Percentiles rank a stretch among this genome's conserved stretches.
Evolutionary conservation across 495 filamentous ascomycete species (phyloP).

Genomic region (Ramalina intermedia): DNA sequence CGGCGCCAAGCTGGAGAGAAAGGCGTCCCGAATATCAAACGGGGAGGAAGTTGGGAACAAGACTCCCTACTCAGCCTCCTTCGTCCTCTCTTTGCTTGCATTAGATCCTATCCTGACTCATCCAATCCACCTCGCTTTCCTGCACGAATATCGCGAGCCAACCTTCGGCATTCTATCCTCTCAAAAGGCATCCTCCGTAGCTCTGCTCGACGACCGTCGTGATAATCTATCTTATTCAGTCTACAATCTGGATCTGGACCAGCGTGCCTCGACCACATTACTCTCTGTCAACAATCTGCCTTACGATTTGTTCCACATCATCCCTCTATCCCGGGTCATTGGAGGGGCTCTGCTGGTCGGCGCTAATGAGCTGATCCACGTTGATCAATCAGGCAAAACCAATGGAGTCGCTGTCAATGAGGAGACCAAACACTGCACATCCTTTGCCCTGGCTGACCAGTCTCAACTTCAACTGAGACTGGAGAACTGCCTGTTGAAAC

Average conservation of each 20-base stretch:
- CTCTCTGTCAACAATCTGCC: slow-evolving; percentile 73
- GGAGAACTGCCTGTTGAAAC: slow-evolving; percentile 68
- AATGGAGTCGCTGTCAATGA: slow-evolving; percentile 91
- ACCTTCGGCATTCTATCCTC: slow-evolving; percentile 91
- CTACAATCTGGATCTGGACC: slow-evolving; percentile 87
- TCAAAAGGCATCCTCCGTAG: slow-evolving; percentile 50
- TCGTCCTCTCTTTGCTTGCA: slow-evolving; percentile 71
- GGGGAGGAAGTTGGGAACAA: slow-evolving; percentile 40
- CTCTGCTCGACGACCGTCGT: slow-evolving; percentile 60
- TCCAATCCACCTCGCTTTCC: slow-evolving; percentile 81
- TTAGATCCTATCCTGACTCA: slow-evolving; percentile 77
- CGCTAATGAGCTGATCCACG: slow-evolving; percentile 80
- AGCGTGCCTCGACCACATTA: slow-evolving; percentile 84
- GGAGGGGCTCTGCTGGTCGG: slow-evolving; percentile 82
- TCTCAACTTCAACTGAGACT: slow-evolving; percentile 64
- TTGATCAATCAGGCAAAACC: slow-evolving; percentile 88
- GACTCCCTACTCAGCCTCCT: slow-evolving; percentile 79
- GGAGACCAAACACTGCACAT: slow-evolving; percentile 63
- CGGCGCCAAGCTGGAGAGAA: slow-evolving; percentile 25
- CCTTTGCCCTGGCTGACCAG: slow-evolving; percentile 73
- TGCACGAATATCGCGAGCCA: slow-evolving; percentile 93
- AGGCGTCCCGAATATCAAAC: slow-evolving; percentile 27
- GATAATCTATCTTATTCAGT: slow-evolving; percentile 82
- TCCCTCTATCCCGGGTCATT: slow-evolving; percentile 71
- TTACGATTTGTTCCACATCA: slow-evolving; percentile 74